Evolutionary conservation across 108 stramenopile species (phyloP).

Genomic region (Cyclotella kingstonii): DNA sequence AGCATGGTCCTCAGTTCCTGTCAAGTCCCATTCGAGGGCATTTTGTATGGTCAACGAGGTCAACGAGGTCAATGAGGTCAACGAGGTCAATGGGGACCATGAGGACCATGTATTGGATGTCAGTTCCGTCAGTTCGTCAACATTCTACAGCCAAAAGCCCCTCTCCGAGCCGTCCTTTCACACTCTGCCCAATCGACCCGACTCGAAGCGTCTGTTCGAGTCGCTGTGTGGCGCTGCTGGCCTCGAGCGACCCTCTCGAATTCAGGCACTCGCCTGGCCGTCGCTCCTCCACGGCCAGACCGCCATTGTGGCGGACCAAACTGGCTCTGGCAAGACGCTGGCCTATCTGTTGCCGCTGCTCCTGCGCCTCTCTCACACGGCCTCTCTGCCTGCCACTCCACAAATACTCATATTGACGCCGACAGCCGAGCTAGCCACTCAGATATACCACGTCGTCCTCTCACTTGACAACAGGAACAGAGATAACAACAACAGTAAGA

Average conservation of each 20-base stretch:
- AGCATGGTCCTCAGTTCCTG: too few species aligned
- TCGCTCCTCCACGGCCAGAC: constrained; percentile 54
- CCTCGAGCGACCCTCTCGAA: constrained; percentile 67
- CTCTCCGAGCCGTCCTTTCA: constrained; percentile 61
- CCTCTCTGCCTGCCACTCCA: constrained; percentile 50
- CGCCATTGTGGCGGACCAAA: constrained; percentile 92
- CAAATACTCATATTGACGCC: constrained; percentile 77
- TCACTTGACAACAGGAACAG: too few species aligned
- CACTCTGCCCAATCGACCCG: too few species aligned
- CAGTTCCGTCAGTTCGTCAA: constrained; percentile 21
- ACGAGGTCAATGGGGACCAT: not conserved
- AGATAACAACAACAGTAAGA: too few species aligned
- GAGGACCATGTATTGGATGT: too few species aligned
- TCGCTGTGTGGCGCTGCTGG: constrained; percentile 56
- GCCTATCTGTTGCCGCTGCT: constrained; percentile 88
- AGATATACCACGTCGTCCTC: constrained; percentile 60
- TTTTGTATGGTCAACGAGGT: too few species aligned
- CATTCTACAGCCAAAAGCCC: constrained; percentile 74
- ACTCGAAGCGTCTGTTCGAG: constrained; percentile 36
- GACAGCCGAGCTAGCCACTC: constrained; percentile 92
- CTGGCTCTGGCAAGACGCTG: constrained; percentile 91
- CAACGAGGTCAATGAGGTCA: not conserved
- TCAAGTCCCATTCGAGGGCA: too few species aligned
- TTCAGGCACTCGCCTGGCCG: constrained; percentile 85
- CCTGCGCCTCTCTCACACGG: constrained; percentile 25